Evolutionary conservation across 148 eudicot species (phyloP).

Genomic region (Selenicereus undatus): DNA sequence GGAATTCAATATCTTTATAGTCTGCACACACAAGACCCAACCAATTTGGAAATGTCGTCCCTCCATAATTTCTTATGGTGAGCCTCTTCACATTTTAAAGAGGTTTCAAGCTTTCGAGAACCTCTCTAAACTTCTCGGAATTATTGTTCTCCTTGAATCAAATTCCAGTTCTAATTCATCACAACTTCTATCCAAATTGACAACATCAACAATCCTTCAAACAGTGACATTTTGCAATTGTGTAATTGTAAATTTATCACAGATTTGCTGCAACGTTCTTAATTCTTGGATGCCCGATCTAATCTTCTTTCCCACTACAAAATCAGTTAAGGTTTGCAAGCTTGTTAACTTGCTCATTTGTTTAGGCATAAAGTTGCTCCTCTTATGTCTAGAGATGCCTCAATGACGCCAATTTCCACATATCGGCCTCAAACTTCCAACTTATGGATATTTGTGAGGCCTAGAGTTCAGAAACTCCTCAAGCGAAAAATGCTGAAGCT

Average conservation of each 20-base stretch:
- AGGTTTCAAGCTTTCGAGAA: background rate
- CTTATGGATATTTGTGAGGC: too few relatives aligned
- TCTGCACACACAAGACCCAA: background rate
- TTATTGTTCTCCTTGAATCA: background rate
- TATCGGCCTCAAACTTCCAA: too few relatives aligned
- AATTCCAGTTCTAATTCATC: background rate
- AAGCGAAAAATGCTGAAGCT: too few relatives aligned
- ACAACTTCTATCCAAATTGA: background rate
- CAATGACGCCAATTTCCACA: too few relatives aligned
- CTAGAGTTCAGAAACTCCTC: too few relatives aligned
- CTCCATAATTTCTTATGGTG: background rate
- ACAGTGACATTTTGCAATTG: background rate
- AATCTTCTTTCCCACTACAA: too few relatives aligned
- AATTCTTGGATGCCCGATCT: too few relatives aligned
- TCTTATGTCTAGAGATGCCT: too few relatives aligned
- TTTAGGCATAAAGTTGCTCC: too few relatives aligned
- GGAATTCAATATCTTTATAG: background rate
- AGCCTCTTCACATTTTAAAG: background rate
- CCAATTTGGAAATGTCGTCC: background rate
- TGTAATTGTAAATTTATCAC: background rate
- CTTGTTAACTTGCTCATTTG: too few relatives aligned
- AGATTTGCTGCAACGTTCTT: too few relatives aligned
- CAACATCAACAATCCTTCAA: background rate
- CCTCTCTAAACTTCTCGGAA: background rate
- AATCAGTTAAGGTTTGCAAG: too few relatives aligned